Base-by-base conservation (phyloP, 441 rosid species). In the Lepidium campestre region DNA sequence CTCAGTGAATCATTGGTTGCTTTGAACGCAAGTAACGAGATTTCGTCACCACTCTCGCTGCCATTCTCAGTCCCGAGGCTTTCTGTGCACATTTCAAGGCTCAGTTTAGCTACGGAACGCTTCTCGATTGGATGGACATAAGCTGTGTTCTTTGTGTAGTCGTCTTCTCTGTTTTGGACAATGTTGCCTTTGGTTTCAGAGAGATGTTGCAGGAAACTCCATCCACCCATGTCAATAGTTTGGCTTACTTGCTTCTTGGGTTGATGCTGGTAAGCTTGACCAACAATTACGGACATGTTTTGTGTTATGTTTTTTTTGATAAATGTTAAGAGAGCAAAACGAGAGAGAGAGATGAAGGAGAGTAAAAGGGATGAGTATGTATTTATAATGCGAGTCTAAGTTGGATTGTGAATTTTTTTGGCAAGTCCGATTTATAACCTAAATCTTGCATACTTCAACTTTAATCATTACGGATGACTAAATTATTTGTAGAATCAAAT, bases 61-160 rank as follows among this genome's bases (percentile, higher is more conserved):
- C 90, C 90, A 1, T 78, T 81, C 69, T 85, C 90, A 31, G 80
- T 78, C 9, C 87, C 87, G 1, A 85, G 68, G 25, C 81, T 78
- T 72, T 85, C 90, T 8, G 90, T 85, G 76, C 90, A 85, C 85
- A 80, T 81, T 60, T 80, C 83, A 0, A 83, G 75, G 70, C 85
- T 83, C 6, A 82, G 68, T 39, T 31, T 55, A 14, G 80, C 58
- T 15, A 75, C 45, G 0, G 82, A 66, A 55, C 76, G 70, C 70
- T 82, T 80, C 14, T 64, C 65, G 3, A 61, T 65, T 3, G 84
- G 86, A 35, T 81, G 85, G 15, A 86, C 77, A 50, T 84, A 84
- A 60, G 71, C 73, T 11, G 71, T 69, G 8, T 37, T 57, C 41
- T 55, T 25, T 12, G 62, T 18, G 11, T n/a, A n/a, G n/a, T 34